Evolutionary conservation across 208 protist genomes (phyloP).

Genomic region (Trichomonas tenax): DNA sequence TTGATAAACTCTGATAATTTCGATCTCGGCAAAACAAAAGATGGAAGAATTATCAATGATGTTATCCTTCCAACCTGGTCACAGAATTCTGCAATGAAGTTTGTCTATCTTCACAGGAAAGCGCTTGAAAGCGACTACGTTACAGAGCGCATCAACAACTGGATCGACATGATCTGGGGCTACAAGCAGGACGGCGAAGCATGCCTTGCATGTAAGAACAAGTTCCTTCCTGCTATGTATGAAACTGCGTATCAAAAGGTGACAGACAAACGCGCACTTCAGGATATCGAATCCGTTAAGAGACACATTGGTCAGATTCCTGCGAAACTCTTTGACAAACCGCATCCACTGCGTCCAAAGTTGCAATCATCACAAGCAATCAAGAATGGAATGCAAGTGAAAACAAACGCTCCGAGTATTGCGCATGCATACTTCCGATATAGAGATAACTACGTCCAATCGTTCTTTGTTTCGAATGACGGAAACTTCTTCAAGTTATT

Average conservation of each 20-base stretch:
- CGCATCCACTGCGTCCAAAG: background rate
- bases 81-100: background rate
- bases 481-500: background rate
- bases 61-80: background rate
- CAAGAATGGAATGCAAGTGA: background rate
- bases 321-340: background rate
- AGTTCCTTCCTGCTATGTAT: background rate
- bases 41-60: background rate
- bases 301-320: background rate
- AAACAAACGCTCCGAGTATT: background rate
- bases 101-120: background rate
- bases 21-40: background rate
- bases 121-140: background rate
- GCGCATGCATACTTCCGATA: background rate
- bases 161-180: constrained; percentile 14
- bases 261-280: background rate
- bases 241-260: background rate
- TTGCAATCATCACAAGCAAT: background rate
- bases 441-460: background rate
- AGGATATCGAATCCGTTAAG: background rate
- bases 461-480: background rate
- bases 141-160: background rate
- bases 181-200: background rate
- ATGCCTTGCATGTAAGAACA: background rate
- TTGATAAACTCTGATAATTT: background rate